Evolutionary conservation across 441 rosid species (phyloP), one percentile per base, ranked within the genome.

Genomic region (Cnidoscolus chayamansa): DNA sequence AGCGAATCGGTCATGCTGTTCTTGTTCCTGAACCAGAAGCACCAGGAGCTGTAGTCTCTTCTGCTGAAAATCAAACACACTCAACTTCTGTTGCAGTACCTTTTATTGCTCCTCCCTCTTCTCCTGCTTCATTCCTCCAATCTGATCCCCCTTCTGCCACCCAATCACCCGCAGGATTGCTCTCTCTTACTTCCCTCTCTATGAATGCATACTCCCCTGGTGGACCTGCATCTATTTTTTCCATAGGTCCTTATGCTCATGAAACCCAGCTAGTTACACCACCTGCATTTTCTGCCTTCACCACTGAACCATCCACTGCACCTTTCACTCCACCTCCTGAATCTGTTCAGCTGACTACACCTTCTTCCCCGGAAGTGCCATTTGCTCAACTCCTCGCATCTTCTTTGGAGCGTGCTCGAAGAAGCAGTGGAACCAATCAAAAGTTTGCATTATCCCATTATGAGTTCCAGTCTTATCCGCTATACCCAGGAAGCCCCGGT

Each of bases 331-430:
- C 99, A 0, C 99, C 96, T 40, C 90, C 97, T 0, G 99, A 92
- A 71, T 89, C 92, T 49, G 88, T 90, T 76, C 96, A 88, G 35
- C 70, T 75, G 74, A 88, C 96, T 45, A 92, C 93, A 19, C 97
- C 99, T 66, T 90, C 97, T 10, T 94, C 99, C 65, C 99, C 99
- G 32, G 99, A 94, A 77, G 97, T 94, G 53, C 99, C 97, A 10
- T 94, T 82, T 86, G 97, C 97, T 76, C 94, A 92, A 81, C 80
- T 94, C 49, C 47, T 94, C 84, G 84, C 97, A 15, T 92, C 98
- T 78, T 94, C 99, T 0, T 77, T 94, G 81, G 97, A 94, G 79
- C 88, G 90, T 58, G 90, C 97, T 67, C 84, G 96, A 63, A 86
- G 88, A 74, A 81, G 84, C 65, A 84, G 89, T 12, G 96, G 91